Percentiles rank a stretch among this genome's conserved stretches.
These are phyloP conservation scores for Kodamaea neixiangensis DNA, from an alignment of 805 yeast species.

Conservation along the genomic window DNA sequence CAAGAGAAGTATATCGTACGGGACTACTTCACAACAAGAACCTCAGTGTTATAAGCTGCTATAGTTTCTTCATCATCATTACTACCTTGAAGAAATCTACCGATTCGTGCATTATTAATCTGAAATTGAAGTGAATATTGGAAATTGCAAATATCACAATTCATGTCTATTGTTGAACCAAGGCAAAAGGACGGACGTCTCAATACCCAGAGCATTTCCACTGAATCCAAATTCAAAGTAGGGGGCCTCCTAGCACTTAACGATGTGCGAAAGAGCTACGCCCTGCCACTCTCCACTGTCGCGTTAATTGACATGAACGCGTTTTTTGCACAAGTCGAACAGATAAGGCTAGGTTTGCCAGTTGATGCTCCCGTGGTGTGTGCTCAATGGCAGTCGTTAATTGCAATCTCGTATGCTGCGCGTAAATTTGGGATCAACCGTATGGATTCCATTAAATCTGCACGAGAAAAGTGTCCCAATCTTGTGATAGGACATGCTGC, in stretches of 20 bases:
- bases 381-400: slow-evolving; percentile 87
- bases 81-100: neutral
- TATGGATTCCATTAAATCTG: slow-evolving; percentile 70
- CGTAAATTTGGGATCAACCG: slow-evolving; percentile 78
- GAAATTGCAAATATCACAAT: neutral
- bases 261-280: slow-evolving; percentile 49
- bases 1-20: neutral
- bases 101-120: neutral
- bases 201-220: neutral
- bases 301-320: slow-evolving; percentile 93
- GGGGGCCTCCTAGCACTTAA: slow-evolving; percentile 51
- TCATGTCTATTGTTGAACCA: neutral
- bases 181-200: neutral
- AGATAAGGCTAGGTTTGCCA: slow-evolving; percentile 64
- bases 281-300: slow-evolving; percentile 72
- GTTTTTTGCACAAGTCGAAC: slow-evolving; percentile 94
- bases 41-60: no score
- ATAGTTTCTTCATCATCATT: neutral
- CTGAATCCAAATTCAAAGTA: slow-evolving; percentile 38
- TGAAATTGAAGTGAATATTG: neutral
- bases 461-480: slow-evolving; percentile 73
- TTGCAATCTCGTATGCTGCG: slow-evolving; percentile 92
- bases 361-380: slow-evolving; percentile 85
- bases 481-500: slow-evolving; percentile 89
- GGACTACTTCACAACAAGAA: no score